phyloP scores from a whole-genome alignment of 2,329 filamentous ascomycete species.

The Alternaria sp. region DNA sequence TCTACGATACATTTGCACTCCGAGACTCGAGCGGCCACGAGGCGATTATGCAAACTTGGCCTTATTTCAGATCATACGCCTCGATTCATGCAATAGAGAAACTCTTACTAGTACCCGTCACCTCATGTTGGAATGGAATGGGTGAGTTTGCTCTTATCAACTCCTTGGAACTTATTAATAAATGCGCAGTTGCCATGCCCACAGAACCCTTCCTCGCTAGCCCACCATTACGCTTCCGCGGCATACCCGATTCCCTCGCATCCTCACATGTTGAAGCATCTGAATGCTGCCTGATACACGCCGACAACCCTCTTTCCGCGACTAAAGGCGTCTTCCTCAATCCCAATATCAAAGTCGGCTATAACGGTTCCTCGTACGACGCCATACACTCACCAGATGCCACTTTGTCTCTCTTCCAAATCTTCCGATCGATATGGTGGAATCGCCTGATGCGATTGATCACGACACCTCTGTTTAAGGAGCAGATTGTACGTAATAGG shows the following conservation, averaged over 20 bases:
- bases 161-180: not conserved
- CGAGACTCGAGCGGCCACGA: conserved; percentile 63
- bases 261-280: conserved; percentile 73
- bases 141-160: conserved; percentile 28
- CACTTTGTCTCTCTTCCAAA: conserved; percentile 19
- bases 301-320: conserved; percentile 68
- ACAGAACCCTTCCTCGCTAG: conserved; percentile 35
- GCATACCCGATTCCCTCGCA: conserved; percentile 68
- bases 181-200: conserved; percentile 44
- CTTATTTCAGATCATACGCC: conserved; percentile 62
- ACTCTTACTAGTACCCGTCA: conserved; percentile 63
- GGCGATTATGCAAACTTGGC: conserved; percentile 65
- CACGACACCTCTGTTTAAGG: conserved; percentile 23
- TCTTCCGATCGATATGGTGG: conserved; percentile 25
- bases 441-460: conserved; percentile 23
- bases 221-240: conserved; percentile 67
- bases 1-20: conserved; percentile 71
- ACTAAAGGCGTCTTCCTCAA: conserved; percentile 71
- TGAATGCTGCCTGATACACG: conserved; percentile 80
- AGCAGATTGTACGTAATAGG: conserved; percentile 19
- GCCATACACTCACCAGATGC: conserved; percentile 20
- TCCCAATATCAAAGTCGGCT: conserved; percentile 73
- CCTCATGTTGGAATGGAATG: conserved; percentile 75
- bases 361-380: conserved; percentile 56
- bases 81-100: conserved; percentile 64